Evolutionary conservation across 257 asterid species (phyloP).

Genomic region (Paulownia fortunei): DNA sequence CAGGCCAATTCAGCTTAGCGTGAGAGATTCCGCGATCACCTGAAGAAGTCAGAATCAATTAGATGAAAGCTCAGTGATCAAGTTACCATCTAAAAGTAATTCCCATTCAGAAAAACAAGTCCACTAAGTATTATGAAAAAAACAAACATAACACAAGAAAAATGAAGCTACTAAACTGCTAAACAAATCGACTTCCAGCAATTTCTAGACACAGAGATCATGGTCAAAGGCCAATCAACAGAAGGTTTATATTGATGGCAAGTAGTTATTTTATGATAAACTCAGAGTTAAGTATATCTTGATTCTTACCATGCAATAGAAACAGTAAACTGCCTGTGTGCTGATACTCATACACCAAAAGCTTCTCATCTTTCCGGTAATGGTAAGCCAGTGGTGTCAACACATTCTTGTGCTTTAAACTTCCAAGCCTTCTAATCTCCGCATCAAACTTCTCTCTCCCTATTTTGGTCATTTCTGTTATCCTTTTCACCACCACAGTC

Average conservation of each 20-base stretch:
- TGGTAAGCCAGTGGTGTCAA: conserved; percentile 78
- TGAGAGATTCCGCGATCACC: conserved; percentile 62
- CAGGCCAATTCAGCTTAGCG: conserved; percentile 64
- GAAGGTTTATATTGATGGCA: too few species aligned
- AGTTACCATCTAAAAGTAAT: background rate
- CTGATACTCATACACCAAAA: conserved; percentile 62
- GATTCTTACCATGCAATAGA: conserved; percentile 59
- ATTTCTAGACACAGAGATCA: too few species aligned
- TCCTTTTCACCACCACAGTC: conserved; percentile 77
- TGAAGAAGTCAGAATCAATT: conserved; percentile 8
- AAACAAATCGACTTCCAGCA: too few species aligned
- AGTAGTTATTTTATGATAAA: too few species aligned
- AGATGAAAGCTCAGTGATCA: background rate
- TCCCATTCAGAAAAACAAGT: background rate
- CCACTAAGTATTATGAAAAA: too few species aligned
- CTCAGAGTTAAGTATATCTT: too few species aligned
- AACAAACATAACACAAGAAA: too few species aligned
- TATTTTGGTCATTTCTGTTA: conserved; percentile 55
- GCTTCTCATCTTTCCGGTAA: conserved; percentile 76
- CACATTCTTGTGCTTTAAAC: conserved; percentile 64
- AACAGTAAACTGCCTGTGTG: conserved; percentile 69
- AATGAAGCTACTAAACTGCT: too few species aligned
- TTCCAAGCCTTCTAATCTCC: conserved; percentile 62
- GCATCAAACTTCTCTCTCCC: conserved; percentile 72
- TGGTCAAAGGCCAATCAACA: too few species aligned